phyloP scores from a whole-genome alignment of 257 asterid genomes.

The Penstemon barbatus region DNA sequence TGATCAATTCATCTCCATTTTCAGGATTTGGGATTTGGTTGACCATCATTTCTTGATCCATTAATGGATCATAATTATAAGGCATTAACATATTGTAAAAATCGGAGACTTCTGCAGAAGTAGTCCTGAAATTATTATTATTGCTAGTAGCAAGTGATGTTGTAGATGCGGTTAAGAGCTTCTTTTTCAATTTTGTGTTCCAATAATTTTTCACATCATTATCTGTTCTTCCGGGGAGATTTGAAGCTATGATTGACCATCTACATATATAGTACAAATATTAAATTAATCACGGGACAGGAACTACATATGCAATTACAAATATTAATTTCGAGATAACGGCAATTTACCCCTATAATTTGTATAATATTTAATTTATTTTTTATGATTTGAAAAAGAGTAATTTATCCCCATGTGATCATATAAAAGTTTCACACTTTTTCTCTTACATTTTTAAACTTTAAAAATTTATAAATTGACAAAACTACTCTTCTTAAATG shows the following conservation, averaged over 20 bases:
- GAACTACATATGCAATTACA: not conserved
- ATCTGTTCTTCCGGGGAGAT: conserved; percentile 63
- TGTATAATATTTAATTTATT: too few species aligned
- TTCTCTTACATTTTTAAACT: too few species aligned
- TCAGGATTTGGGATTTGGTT: too few species aligned
- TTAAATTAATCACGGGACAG: not conserved
- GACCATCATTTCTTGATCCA: too few species aligned
- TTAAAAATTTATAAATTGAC: too few species aligned
- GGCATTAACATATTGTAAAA: not conserved
- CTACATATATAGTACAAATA: conserved; percentile 23
- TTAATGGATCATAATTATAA: not conserved
- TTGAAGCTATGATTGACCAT: conserved; percentile 75
- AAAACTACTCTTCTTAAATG: too few species aligned
- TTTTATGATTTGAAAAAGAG: too few species aligned
- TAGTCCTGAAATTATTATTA: not conserved
- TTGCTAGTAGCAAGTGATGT: not conserved
- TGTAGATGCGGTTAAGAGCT: conserved; percentile 18
- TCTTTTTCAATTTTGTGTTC: conserved; percentile 71
- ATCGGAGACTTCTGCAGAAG: not conserved
- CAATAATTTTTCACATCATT: conserved; percentile 73
- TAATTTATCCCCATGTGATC: too few species aligned
- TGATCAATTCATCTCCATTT: too few species aligned
- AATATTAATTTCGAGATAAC: too few species aligned
- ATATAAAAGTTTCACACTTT: too few species aligned
- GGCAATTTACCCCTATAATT: too few species aligned